Percentiles rank a stretch among this genome's conserved stretches.
Conservation (phyloP, 768 basidiomycete genomes). For the Amanita jacksonii region DNA sequence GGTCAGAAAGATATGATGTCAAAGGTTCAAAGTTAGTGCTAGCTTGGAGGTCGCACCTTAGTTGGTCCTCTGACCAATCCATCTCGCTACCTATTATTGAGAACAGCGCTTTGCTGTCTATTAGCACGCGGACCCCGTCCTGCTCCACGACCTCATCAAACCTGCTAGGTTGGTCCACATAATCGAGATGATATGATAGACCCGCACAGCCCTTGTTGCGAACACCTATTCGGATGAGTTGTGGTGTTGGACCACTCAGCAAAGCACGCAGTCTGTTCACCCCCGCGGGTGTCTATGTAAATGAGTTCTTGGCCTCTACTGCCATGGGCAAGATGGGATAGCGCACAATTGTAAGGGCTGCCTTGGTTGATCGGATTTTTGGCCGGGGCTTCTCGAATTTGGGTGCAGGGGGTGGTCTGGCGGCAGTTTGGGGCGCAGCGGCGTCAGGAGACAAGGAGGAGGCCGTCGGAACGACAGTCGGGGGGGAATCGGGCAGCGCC, state of each 20-base stretch:
- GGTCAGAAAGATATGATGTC: constrained; percentile 7
- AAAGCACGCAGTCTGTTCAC: constrained; percentile 65
- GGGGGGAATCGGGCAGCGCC: constrained; percentile 35
- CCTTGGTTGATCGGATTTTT: constrained; percentile 60
- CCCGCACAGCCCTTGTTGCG: constrained; percentile 97
- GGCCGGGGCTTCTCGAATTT: constrained; percentile 56
- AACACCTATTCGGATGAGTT: constrained; percentile 90
- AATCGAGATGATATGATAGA: constrained; percentile 83
- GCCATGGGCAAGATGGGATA: constrained; percentile 4
- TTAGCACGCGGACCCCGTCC: constrained; percentile 87
- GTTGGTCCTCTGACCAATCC: constrained; percentile 93
- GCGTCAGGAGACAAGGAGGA: constrained; percentile 45
- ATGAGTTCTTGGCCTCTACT: constrained; percentile 3
- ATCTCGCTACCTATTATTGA: constrained; percentile 98
- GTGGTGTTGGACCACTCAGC: constrained; percentile 75
- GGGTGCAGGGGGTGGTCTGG: constrained; percentile 62
- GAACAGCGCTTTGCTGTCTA: constrained; percentile 95
- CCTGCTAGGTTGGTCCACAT: constrained; percentile 80
- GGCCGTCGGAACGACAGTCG: constrained; percentile 39
- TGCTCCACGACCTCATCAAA: constrained; percentile 98
- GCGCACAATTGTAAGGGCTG: constrained; percentile 66
- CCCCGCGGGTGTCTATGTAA: constrained; percentile 65
- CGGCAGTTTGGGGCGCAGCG: constrained; percentile 61
- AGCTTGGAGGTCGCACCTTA: constrained; percentile 56
- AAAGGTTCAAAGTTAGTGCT: constrained; percentile 5